Base-by-base conservation (phyloP, 129 eudicot species). In the Flaveria trinervia region DNA sequence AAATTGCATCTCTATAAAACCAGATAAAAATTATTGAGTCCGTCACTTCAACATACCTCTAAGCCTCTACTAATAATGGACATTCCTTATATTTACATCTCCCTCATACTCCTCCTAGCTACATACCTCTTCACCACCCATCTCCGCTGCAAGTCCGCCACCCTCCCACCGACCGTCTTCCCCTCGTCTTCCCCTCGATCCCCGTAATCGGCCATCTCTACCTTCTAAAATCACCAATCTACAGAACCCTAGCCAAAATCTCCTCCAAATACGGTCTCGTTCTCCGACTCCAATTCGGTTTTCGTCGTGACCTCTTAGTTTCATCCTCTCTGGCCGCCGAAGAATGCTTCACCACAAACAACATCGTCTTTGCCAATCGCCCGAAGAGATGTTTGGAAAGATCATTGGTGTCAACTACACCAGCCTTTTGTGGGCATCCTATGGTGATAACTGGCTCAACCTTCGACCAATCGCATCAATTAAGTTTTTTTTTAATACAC, bases 341-440 rank as follows among this genome's bases (percentile, higher is more conserved):
- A 61, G 97, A 91, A 68, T 91, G 97, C 71, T 74, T 91, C n/a
- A 71, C 83, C 20, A 89, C 83, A 17, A 81, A 91, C 30, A 90
- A 86, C 26, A 44, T 85, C 75, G 39, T 71, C 56, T 89, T 91
- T 57, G 88, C 97, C 43, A 89, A 85, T 84, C 87, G 95, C 45
- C 95, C 97, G 0, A 50, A 33, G 2, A 25, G 44, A 79, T 91
- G 43, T 76, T 71, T 20, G 90, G 92, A 12, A 89, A 89, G 45
- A 65, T 65, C 82, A 64, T 88, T 6, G 97, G 97, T 33, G 60
- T 62, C 60, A 83, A 91, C 73, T 81, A 71, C 80, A 83, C 85
- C 11, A 79, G 68, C 68, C 45, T 92, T 4, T 65, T 62, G 0
- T 92, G 90, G 92, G 65, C 88, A 0, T 65, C 92, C 2, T 89